Evolutionary conservation across 2,329 filamentous ascomycete genomes (phyloP), one percentile per base, ranked within the genome.

Genomic region (Hymenoscyphus fructigenus): DNA sequence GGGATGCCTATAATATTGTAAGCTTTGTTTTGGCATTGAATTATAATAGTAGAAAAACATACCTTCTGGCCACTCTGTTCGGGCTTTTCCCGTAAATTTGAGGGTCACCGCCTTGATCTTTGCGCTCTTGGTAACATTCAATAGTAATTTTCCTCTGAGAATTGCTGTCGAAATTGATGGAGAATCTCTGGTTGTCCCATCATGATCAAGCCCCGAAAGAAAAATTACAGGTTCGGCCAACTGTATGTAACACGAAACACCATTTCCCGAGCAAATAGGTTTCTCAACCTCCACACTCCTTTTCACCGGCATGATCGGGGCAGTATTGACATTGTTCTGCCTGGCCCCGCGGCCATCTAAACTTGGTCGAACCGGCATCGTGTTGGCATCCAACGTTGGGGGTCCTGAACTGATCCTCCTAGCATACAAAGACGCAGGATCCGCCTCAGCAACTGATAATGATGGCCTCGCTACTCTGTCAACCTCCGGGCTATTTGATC

Each of bases 21-120:
- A 53, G 57, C 23, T 20, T 59, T 41, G 61, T 26, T 57, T 38
- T 59, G 34, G 20, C 20, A 59, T 47, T 57, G 55, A 34, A 17
- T 23, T 14, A 58, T 6, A 50, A 50, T 23, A 23, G 17, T 50
- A 23, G 20, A 14, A 26, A 44, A 26, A 83, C 84, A 91, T 80
- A 85, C 87, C 92, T 80, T 98, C 95, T 17, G 95, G 94, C 95
- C 95, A 99, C 75, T 97, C 93, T 1, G 95, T 98, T 68, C 90
- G 86, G 2, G 93, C 92, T 75, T 88, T 90, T 34, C 94, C 95
- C 50, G 89, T 86, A 71, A 99, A 91, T 72, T 91, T 94, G 61
- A 99, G 82, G 5, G 91, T 93, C 28, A 99, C 86, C 3, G 92
- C 90, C 80, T 97, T 97, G 70, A 99, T 88, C 79, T 99, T 99